These are phyloP conservation scores for Vaccinium darrowii DNA, from an alignment of 148 eudicot species.

Conservation along the genomic window DNA sequence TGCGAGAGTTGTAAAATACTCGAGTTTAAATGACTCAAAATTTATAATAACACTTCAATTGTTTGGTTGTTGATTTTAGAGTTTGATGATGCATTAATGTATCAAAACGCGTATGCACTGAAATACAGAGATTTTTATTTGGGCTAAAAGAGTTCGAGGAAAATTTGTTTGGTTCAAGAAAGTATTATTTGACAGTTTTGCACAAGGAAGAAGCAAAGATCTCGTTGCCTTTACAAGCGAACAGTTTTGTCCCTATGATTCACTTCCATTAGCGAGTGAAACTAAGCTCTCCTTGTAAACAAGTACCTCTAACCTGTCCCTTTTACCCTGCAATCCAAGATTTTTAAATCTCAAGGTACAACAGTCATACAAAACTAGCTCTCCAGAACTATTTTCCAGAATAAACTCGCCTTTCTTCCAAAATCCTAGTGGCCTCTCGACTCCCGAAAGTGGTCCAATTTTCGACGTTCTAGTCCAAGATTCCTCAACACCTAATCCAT, in stretches of 20 bases:
- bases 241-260: background rate
- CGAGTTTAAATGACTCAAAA: too few species aligned
- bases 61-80: too few species aligned
- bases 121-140: background rate
- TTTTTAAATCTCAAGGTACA: background rate
- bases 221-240: background rate
- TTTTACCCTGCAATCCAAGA: slow-evolving; percentile 12
- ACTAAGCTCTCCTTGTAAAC: slow-evolving; percentile 18
- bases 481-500: background rate
- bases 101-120: background rate
- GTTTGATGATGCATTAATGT: too few species aligned
- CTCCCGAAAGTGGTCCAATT: slow-evolving; percentile 3
- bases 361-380: background rate
- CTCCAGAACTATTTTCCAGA: background rate
- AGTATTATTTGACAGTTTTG: background rate
- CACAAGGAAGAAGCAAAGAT: background rate
- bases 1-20: too few species aligned
- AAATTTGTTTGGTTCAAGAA: too few species aligned
- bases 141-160: background rate
- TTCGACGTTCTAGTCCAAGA: slow-evolving; percentile 1
- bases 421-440: slow-evolving; percentile 4
- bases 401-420: slow-evolving; percentile 1
- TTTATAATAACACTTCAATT: too few species aligned
- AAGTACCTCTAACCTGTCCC: slow-evolving; percentile 25
- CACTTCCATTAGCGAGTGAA: background rate